phyloP scores from a whole-genome alignment of 805 yeast species.

The Wickerhamomyces subpelliculosus region DNA sequence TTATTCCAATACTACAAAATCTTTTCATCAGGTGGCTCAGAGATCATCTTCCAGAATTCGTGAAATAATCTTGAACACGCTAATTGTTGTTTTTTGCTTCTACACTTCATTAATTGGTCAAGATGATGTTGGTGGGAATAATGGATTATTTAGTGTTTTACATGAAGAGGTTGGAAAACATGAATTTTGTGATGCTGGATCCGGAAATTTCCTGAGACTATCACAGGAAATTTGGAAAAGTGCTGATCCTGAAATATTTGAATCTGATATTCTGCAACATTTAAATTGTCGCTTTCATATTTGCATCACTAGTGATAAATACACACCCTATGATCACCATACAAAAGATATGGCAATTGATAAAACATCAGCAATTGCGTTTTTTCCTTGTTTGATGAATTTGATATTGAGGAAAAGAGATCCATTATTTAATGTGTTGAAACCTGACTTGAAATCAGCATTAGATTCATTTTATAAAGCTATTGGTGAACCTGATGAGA shows the following conservation, averaged over 20 bases:
- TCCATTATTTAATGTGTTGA: conserved; percentile 61
- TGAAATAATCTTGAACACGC: not conserved
- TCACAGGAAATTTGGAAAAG: conserved; percentile 47
- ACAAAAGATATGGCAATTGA: conserved; percentile 35
- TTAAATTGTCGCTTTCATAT: conserved; percentile 75
- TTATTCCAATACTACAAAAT: conserved; percentile 20
- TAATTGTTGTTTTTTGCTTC: not conserved
- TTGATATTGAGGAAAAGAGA: conserved; percentile 49
- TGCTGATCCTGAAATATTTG: conserved; percentile 39
- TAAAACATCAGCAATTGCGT: conserved; percentile 28
- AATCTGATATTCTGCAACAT: conserved; percentile 68
- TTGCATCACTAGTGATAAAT: conserved; percentile 48
- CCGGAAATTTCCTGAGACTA: conserved; percentile 55
- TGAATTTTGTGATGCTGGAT: conserved; percentile 61
- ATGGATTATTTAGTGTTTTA: conserved; percentile 46
- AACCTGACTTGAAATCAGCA: conserved; percentile 64
- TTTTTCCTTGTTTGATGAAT: conserved; percentile 45
- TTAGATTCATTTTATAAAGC: conserved; percentile 68
- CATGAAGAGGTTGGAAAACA: conserved; percentile 68
- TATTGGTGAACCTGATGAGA: conserved; percentile 54
- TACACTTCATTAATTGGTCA: not conserved
- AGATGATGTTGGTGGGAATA: conserved; percentile 18
- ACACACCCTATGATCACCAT: conserved; percentile 62
- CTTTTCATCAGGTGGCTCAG: conserved; percentile 37
- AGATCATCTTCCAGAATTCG: conserved; percentile 35